Evolutionary conservation across 768 basidiomycete genomes (phyloP), one percentile per base, ranked within the genome.

Genomic region (Calocybe cyanea): DNA sequence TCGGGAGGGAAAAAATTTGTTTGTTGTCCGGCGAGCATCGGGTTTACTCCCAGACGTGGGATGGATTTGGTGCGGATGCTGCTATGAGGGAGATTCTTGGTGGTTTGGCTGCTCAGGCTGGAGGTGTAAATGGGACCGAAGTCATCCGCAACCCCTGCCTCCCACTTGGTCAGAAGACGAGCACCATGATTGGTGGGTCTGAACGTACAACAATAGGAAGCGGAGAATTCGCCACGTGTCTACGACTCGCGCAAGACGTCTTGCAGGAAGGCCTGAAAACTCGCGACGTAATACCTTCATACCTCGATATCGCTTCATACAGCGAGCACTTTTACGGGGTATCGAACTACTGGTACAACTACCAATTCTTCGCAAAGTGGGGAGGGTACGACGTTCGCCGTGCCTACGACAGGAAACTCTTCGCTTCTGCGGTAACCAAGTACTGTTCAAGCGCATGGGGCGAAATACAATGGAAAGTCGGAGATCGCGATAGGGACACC

Each of bases 301-400:
- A 51, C 37, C 50, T 48, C 28, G 50, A 47, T 13, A 51, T 51
- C 42, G 43, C 45, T 10, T 45, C 41, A 1, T 51, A 40, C 34
- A 44, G 41, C 28, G 47, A 51, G 28, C 50, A 44, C 38, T 51
- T 48, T 46, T 45, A 32, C 23, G 46, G 46, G 8, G 34, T 51
- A 8, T 51, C 50, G 1, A 41, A 38, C 13, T 48, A 47, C 32
- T 47, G 42, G 50, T 47, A 47, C 46, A 51, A 32, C 46, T 51
- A 47, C 46, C 20, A 43, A 33, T 51, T 51, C 46, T 51, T 51
- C 15, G 36, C 45, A 20, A 47, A 48, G 38, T 51, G 50, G 50
- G 50, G 50, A 9, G 45, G 3, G 6, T 51, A 51, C 28, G 50
- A 51, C 17, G 21, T 32, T 2, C 18, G 40, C 11, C 23, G 45